Conservation (phyloP, 2,329 filamentous ascomycete species). For the Didymella keratinophila region DNA sequence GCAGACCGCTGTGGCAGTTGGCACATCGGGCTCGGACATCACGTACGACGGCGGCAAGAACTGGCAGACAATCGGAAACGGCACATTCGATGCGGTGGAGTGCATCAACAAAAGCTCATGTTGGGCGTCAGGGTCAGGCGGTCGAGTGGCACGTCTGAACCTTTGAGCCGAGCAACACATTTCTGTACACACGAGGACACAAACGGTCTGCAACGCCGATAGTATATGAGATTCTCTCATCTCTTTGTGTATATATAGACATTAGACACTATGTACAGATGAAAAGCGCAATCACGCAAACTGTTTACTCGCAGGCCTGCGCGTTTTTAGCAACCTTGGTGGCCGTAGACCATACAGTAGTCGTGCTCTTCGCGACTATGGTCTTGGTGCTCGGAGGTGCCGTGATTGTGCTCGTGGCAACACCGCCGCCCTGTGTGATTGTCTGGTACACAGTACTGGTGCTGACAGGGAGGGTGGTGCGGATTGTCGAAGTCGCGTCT, state of each 20-base stretch:
- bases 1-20: conserved; percentile 34
- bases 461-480: conserved; percentile 31
- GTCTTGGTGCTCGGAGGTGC: conserved; percentile 24
- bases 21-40: conserved; percentile 40
- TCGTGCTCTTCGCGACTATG: conserved; percentile 20
- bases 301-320: conserved; percentile 14
- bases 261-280: conserved; percentile 1
- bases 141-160: conserved; percentile 31
- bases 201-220: background rate
- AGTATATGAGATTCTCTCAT: background rate
- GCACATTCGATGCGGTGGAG: conserved; percentile 40
- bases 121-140: conserved; percentile 39
- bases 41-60: conserved; percentile 38
- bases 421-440: conserved; percentile 20
- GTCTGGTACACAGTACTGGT: conserved; percentile 25
- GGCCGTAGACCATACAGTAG: conserved; percentile 17
- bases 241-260: background rate
- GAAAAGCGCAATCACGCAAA: background rate
- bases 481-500: conserved; percentile 29
- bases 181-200: too few relatives aligned
- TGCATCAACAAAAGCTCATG: conserved; percentile 29
- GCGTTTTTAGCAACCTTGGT: conserved; percentile 30
- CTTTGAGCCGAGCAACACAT: background rate
- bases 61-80: conserved; percentile 37
- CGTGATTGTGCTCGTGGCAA: conserved; percentile 24